Percentiles rank a stretch among this genome's conserved stretches.
phyloP scores from a whole-genome alignment of 108 stramenopile genomes.

The Cylindrotheca fusiformis region DNA sequence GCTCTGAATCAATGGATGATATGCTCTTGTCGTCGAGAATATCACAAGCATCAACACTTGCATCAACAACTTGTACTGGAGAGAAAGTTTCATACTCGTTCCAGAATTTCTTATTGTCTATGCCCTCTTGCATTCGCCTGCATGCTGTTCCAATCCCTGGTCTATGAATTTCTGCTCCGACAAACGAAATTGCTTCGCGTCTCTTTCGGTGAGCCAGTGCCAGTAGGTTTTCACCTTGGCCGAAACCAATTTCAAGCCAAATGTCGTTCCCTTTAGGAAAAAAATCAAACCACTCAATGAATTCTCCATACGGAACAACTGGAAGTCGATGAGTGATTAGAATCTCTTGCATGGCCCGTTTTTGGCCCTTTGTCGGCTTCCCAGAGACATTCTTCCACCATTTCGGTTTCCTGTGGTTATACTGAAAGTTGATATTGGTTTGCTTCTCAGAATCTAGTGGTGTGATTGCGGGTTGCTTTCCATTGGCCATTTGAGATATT shows the following conservation, averaged over 20 bases:
- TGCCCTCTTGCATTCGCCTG: conserved; percentile 41
- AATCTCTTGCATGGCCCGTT: conserved; percentile 47
- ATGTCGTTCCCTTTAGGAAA: conserved; percentile 27
- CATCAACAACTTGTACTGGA: neutral
- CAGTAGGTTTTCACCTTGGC: conserved; percentile 62
- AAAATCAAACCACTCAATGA: conserved; percentile 28
- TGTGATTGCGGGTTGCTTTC: too few species aligned
- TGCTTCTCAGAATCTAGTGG: too few species aligned
- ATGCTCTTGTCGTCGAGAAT: neutral
- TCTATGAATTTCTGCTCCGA: conserved; percentile 68
- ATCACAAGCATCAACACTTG: neutral
- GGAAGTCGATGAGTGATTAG: conserved; percentile 27
- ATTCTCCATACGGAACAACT: conserved; percentile 14
- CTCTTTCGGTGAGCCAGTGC: conserved; percentile 45
- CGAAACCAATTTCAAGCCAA: conserved; percentile 76
- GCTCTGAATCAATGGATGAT: too few species aligned
- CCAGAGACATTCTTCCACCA: conserved; percentile 70
- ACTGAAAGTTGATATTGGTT: conserved; percentile 5
- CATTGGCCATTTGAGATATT: too few species aligned
- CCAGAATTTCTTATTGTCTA: neutral
- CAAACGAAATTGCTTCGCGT: conserved; percentile 21
- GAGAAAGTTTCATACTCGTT: conserved; percentile 7
- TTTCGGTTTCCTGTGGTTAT: conserved; percentile 56
- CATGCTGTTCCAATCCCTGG: conserved; percentile 47
- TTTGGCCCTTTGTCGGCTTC: conserved; percentile 56